Percentiles rank a stretch among this genome's conserved stretches.
Evolutionary conservation across 2,329 filamentous ascomycete genomes (phyloP).

Genomic region (Microdochium trichocladiopsis): DNA sequence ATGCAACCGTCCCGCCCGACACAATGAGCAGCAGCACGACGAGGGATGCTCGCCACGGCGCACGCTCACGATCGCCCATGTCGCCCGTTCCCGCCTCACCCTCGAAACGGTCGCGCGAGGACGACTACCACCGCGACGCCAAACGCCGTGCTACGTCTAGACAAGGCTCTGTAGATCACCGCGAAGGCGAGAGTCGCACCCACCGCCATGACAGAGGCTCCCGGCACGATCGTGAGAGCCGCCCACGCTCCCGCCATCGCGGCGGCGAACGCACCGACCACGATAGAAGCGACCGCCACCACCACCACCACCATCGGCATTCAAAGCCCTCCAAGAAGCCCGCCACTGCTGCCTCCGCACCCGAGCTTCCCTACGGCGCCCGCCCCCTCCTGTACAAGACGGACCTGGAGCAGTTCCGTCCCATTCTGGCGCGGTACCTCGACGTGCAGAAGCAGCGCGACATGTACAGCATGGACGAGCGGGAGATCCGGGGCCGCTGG

Average conservation of each 20-base stretch:
- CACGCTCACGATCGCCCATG: not conserved
- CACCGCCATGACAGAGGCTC: not conserved
- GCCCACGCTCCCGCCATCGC: not conserved
- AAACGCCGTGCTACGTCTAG: not conserved
- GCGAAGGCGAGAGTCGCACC: not conserved
- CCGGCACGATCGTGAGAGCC: not conserved
- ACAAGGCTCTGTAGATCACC: not conserved
- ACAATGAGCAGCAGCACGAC: not conserved
- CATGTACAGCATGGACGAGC: conserved; percentile 61
- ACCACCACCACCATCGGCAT: not conserved
- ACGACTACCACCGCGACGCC: not conserved
- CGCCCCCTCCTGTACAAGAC: conserved; percentile 55
- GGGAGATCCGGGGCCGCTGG: conserved; percentile 79
- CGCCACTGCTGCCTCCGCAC: not conserved
- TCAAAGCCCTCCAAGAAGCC: conserved; percentile 5
- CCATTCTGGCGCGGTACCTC: conserved; percentile 77
- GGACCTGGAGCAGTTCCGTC: conserved; percentile 58
- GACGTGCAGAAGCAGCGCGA: conserved; percentile 78
- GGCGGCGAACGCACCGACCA: not conserved
- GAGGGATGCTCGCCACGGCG: not conserved
- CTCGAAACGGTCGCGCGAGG: not conserved
- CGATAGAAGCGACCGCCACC: not conserved
- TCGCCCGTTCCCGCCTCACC: not conserved
- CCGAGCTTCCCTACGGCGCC: conserved; percentile 57
- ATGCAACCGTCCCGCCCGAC: no score